phyloP scores from a whole-genome alignment of 2,329 filamentous ascomycete species.

The Fusarium brevicatenulatum region DNA sequence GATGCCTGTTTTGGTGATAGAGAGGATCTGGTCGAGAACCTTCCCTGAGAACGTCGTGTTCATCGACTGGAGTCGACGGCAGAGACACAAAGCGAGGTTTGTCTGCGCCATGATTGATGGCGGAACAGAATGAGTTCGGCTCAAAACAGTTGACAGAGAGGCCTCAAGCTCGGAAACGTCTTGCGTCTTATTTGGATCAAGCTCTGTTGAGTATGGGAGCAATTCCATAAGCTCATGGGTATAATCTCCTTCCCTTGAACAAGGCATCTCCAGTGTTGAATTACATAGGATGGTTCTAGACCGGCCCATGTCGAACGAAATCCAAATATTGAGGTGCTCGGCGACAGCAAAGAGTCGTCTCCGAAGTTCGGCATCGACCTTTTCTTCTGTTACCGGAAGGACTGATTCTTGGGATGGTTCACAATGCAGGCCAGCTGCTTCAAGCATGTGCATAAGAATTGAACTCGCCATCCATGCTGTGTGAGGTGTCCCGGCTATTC shows the following conservation, averaged over 20 bases:
- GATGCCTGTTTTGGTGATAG: conserved; percentile 57
- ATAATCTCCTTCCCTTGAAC: conserved; percentile 52
- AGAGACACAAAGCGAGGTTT: conserved; percentile 66
- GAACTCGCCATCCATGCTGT: conserved; percentile 67
- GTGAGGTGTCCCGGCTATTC: conserved; percentile 63
- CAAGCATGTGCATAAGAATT: conserved; percentile 66
- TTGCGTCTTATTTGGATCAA: conserved; percentile 61
- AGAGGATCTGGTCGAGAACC: conserved; percentile 59
- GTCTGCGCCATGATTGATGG: conserved; percentile 61
- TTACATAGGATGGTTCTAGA: conserved; percentile 61
- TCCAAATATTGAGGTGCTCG: conserved; percentile 68
- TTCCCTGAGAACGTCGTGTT: conserved; percentile 56
- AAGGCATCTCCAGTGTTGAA: conserved; percentile 55
- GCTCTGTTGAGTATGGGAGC: conserved; percentile 62
- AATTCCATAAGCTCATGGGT: conserved; percentile 62
- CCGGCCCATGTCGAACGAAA: conserved; percentile 67
- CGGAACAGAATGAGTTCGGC: conserved; percentile 51
- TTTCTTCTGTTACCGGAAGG: conserved; percentile 39
- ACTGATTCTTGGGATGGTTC: conserved; percentile 48
- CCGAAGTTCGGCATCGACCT: conserved; percentile 51
- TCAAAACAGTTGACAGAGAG: conserved; percentile 54
- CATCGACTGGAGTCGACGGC: conserved; percentile 62
- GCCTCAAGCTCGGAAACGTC: conserved; percentile 55
- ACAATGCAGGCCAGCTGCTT: conserved; percentile 61
- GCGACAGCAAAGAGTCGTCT: conserved; percentile 61